A percentile compares a stretch with the other conserved stretches of the same genome.
These are phyloP conservation scores for Prunus kanzakura DNA, from an alignment of 306 rosid species.

Conservation along the genomic window DNA sequence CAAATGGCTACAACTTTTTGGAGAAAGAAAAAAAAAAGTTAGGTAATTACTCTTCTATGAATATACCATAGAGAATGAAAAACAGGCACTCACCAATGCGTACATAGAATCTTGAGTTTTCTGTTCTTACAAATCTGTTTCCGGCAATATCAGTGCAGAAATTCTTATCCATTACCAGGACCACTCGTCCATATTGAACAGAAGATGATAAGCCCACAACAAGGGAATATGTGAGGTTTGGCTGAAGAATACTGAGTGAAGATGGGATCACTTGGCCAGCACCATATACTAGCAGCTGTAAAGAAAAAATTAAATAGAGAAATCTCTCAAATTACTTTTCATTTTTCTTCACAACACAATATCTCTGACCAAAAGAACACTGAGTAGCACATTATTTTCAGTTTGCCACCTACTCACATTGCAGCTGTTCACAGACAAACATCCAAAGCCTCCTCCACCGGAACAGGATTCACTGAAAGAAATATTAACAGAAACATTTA, in stretches of 20 bases:
- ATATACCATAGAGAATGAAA: background rate
- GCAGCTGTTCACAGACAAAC: constrained; percentile 74
- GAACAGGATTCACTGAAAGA: constrained; percentile 74
- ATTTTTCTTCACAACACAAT: background rate
- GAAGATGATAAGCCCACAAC: constrained; percentile 52
- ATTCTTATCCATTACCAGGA: constrained; percentile 75
- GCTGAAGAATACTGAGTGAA: constrained; percentile 61
- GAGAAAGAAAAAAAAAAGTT: background rate
- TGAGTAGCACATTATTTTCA: background rate
- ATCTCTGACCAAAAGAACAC: background rate
- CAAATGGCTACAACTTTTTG: background rate
- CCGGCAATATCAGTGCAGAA: constrained; percentile 87
- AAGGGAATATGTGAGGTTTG: constrained; percentile 62
- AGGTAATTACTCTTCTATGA: background rate
- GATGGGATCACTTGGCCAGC: constrained; percentile 83
- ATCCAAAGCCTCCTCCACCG: constrained; percentile 64
- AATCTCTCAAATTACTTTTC: constrained; percentile 24
- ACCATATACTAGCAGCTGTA: constrained; percentile 89
- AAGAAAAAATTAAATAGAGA: constrained; percentile 1
- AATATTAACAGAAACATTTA: constrained; percentile 69
- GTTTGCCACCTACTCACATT: constrained; percentile 69
- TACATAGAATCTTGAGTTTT: constrained; percentile 60
- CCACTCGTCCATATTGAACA: constrained; percentile 57
- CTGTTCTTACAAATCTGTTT: constrained; percentile 61
- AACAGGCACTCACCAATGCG: constrained; percentile 65